Percentiles rank a stretch among this genome's conserved stretches.
phyloP scores from a whole-genome alignment of 345 rosid species.

The Arabidopsis thaliana region TAIR10.1 NC_003070.9:17078501-17079000 shows the following conservation, averaged over 20 bases:
- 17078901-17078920: neutral
- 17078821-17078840: conserved; percentile 8
- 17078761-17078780: neutral
- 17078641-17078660: conserved; percentile 82
- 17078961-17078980: neutral
- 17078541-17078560: neutral
- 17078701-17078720: conserved; percentile 11
- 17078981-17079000: conserved; percentile 3
- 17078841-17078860: conserved; percentile 7
- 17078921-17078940: neutral
- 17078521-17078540: conserved; percentile 6
- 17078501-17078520: conserved; percentile 4
- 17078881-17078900: neutral
- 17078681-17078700: conserved; percentile 78
- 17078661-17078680: conserved; percentile 94
- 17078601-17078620: conserved; percentile 68
- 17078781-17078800: conserved; percentile 5
- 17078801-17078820: conserved; percentile 1
- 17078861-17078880: neutral
- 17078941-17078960: neutral
- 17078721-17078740: conserved; percentile 8
- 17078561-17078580: conserved; percentile 25
- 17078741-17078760: conserved; percentile 11
- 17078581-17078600: conserved; percentile 3
- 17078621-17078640: conserved; percentile 71